phyloP scores from a whole-genome alignment of 176 grass and related monocot species.

The Luzula sylvatica region DNA sequence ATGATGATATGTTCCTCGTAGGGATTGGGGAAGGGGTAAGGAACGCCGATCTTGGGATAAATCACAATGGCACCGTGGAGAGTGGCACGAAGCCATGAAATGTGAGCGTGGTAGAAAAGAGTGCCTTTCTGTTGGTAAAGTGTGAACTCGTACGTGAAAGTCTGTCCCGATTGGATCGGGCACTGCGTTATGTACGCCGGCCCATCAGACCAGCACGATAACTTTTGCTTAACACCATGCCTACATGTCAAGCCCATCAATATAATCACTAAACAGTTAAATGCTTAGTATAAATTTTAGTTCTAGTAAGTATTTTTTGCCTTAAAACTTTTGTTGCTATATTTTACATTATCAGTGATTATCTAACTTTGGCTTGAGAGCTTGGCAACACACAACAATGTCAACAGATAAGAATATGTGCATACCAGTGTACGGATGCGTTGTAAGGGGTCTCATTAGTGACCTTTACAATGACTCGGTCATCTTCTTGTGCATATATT shows the following conservation, averaged over 20 bases:
- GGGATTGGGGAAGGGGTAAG: conserved; percentile 25
- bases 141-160: conserved; percentile 40
- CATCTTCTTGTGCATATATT: conserved; percentile 50
- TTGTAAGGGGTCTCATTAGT: conserved; percentile 42
- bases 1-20: conserved; percentile 12
- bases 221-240: conserved; percentile 39
- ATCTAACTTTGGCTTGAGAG: too few relatives aligned
- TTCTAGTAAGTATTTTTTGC: too few relatives aligned
- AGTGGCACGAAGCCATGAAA: conserved; percentile 40
- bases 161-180: conserved; percentile 37
- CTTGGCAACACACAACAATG: too few relatives aligned
- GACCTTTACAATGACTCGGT: conserved; percentile 49
- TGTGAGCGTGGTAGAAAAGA: conserved; percentile 37
- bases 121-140: conserved; percentile 34
- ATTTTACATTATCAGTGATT: too few relatives aligned
- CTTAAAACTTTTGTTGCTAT: too few relatives aligned
- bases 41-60: conserved; percentile 11
- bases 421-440: conserved; percentile 49
- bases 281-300: too few relatives aligned
- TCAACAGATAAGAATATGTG: too few relatives aligned
- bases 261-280: too few relatives aligned
- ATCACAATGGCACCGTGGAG: conserved; percentile 26
- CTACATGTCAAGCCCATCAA: conserved; percentile 8
- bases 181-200: conserved; percentile 39
- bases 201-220: conserved; percentile 41